Conservation (phyloP, 2,329 filamentous ascomycete species). For the Chrysosporium keratinophilum region DNA sequence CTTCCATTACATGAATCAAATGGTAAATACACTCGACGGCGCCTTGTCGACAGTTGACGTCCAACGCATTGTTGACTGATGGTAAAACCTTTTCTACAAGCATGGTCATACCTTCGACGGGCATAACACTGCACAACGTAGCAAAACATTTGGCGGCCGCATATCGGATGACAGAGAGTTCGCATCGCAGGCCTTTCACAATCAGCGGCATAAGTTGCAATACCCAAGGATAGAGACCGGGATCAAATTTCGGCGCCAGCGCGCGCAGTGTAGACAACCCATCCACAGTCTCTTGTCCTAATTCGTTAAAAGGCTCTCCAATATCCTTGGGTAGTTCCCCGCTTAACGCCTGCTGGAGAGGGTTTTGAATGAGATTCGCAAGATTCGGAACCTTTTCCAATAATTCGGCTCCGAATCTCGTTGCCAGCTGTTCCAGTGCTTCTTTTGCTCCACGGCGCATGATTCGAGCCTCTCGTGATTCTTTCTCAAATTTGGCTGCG, state of each 20-base stretch:
- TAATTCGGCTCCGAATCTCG: conserved; percentile 64
- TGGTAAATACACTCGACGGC: conserved; percentile 94
- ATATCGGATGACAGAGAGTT: conserved; percentile 85
- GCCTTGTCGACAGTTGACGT: conserved; percentile 81
- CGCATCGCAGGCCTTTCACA: conserved; percentile 75
- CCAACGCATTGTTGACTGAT: conserved; percentile 79
- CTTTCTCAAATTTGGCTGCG: conserved; percentile 76
- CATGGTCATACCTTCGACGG: conserved; percentile 89
- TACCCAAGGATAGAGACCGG: conserved; percentile 65
- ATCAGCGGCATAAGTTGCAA: conserved; percentile 75
- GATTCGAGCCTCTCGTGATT: conserved; percentile 79
- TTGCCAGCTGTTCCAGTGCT: conserved; percentile 76
- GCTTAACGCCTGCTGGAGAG: conserved; percentile 64
- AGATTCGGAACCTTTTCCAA: conserved; percentile 79
- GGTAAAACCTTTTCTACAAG: conserved; percentile 87
- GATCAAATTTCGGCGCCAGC: conserved; percentile 78
- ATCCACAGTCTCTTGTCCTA: conserved; percentile 89
- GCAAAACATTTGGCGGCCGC: conserved; percentile 96
- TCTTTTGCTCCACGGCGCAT: conserved; percentile 90
- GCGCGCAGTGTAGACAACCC: conserved; percentile 86
- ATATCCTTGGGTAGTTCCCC: conserved; percentile 62
- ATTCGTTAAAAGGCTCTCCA: conserved; percentile 58
- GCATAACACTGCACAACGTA: conserved; percentile 93
- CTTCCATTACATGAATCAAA: conserved; percentile 95
- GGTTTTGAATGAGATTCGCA: conserved; percentile 66